Evolutionary conservation across 805 yeast species (phyloP).

Genomic region (Barnettozyma vustinii): DNA sequence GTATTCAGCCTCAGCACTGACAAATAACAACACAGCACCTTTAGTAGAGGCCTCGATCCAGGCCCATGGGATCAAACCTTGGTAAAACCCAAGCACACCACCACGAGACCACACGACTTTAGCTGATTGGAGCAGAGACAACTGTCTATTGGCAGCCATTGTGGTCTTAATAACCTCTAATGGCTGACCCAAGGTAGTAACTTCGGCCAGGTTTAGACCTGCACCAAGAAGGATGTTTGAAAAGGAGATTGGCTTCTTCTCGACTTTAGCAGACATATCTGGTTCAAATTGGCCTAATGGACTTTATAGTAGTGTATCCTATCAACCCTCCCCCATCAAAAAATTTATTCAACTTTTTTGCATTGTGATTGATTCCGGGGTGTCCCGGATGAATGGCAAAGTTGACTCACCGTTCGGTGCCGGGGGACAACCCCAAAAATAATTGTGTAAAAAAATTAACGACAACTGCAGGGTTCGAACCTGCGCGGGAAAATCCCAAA

Average conservation of each 20-base stretch:
- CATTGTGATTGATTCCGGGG: neutral
- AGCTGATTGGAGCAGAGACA: slow-evolving; percentile 62
- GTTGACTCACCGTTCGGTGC: neutral
- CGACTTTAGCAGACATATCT: slow-evolving; percentile 27
- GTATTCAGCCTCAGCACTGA: slow-evolving; percentile 88
- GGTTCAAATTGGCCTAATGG: neutral
- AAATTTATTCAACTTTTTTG: neutral
- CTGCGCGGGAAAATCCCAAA: slow-evolving; percentile 49
- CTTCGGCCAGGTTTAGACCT: slow-evolving; percentile 87
- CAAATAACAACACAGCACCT: slow-evolving; percentile 93
- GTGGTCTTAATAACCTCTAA: slow-evolving; percentile 94
- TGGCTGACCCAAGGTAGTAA: slow-evolving; percentile 94
- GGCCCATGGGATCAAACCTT: slow-evolving; percentile 98
- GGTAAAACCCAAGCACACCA: slow-evolving; percentile 88
- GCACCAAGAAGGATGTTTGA: slow-evolving; percentile 92
- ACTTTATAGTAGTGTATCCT: neutral
- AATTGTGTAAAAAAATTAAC: slow-evolving; percentile 23
- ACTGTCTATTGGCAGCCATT: slow-evolving; percentile 91
- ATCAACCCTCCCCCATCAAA: neutral
- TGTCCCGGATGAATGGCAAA: neutral
- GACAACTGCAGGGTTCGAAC: slow-evolving; percentile 66
- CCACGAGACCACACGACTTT: slow-evolving; percentile 88
- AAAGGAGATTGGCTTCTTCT: slow-evolving; percentile 83
- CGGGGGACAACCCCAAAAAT: neutral
- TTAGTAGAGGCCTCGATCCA: slow-evolving; percentile 99